phyloP scores from a whole-genome alignment of 352 stramenopile genomes.

The Saprolegnia parasitica region DNA sequence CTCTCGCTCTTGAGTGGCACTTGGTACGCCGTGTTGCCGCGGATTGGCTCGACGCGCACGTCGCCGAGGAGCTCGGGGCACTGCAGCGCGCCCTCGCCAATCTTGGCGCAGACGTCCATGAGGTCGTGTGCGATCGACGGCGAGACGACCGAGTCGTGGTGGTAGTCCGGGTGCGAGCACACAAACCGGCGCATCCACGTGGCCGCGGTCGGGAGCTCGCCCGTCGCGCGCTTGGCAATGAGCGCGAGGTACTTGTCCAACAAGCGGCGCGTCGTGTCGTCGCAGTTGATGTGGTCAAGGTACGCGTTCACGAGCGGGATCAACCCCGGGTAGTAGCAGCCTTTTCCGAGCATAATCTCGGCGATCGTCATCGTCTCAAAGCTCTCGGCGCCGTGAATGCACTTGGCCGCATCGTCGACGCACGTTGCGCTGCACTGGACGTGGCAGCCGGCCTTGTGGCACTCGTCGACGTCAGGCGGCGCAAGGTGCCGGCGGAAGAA shows the following conservation, averaged over 20 bases:
- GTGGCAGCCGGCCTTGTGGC: constrained; percentile 30
- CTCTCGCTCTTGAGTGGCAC: constrained; percentile 90
- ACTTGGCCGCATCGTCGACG: constrained; percentile 36
- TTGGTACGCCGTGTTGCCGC: constrained; percentile 85
- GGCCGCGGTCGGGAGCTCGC: constrained; percentile 94
- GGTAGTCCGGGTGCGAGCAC: constrained; percentile 91
- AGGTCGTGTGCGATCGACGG: constrained; percentile 91
- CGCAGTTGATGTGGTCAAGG: constrained; percentile 96
- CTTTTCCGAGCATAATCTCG: constrained; percentile 96
- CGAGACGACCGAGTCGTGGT: constrained; percentile 89
- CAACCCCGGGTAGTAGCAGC: constrained; percentile 94
- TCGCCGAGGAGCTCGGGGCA: constrained; percentile 92
- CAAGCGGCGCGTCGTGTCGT: constrained; percentile 81
- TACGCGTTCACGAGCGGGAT: constrained; percentile 97
- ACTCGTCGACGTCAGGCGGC: constrained; percentile 72
- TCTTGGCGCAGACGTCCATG: constrained; percentile 92
- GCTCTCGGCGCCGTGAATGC: constrained; percentile 28
- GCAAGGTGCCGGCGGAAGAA: constrained; percentile 96
- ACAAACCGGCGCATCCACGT: constrained; percentile 98
- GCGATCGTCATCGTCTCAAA: constrained; percentile 96
- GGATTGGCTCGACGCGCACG: constrained; percentile 90
- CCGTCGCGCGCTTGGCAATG: constrained; percentile 92
- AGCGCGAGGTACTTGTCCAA: constrained; percentile 81
- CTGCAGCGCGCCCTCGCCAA: constrained; percentile 90
- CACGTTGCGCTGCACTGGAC: constrained; percentile 30